A percentile compares a stretch with the other conserved stretches of the same genome.
These are phyloP conservation scores for Quercus wislizeni DNA, from an alignment of 306 rosid genomes.

Conservation along the genomic window DNA sequence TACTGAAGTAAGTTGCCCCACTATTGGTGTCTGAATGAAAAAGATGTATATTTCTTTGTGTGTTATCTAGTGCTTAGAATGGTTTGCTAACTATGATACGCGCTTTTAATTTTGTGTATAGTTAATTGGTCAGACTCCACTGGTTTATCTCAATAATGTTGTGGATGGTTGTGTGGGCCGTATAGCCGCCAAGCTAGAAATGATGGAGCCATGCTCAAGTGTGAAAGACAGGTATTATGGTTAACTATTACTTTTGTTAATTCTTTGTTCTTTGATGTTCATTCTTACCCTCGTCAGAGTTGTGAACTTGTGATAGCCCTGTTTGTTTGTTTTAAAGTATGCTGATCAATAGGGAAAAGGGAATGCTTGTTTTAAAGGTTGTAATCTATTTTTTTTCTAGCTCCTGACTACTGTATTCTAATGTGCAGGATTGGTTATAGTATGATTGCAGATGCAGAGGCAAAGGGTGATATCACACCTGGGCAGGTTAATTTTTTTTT, in stretches of 20 bases:
- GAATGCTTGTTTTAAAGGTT: not conserved
- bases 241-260: not conserved
- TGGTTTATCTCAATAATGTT: constrained; percentile 65
- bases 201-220: constrained; percentile 81
- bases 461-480: constrained; percentile 61
- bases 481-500: constrained; percentile 53
- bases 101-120: constrained; percentile 13
- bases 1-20: constrained; percentile 52
- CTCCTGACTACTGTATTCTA: constrained; percentile 8
- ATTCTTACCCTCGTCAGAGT: not conserved
- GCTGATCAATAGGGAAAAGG: not conserved
- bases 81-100: constrained; percentile 5
- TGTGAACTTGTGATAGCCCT: not conserved
- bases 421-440: constrained; percentile 69
- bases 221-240: constrained; percentile 63
- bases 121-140: constrained; percentile 81
- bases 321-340: not conserved
- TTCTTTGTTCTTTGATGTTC: constrained; percentile 3
- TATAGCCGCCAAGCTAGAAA: constrained; percentile 68
- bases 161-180: constrained; percentile 66
- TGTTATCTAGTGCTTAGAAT: constrained; percentile 2
- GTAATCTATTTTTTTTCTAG: not conserved
- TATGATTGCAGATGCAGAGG: constrained; percentile 83
- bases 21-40: not conserved
- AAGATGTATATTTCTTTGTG: not conserved